Evolutionary conservation across 331 rosid species (phyloP), one percentile per base, ranked within the genome.

Genomic region (Spiraea crenata): DNA sequence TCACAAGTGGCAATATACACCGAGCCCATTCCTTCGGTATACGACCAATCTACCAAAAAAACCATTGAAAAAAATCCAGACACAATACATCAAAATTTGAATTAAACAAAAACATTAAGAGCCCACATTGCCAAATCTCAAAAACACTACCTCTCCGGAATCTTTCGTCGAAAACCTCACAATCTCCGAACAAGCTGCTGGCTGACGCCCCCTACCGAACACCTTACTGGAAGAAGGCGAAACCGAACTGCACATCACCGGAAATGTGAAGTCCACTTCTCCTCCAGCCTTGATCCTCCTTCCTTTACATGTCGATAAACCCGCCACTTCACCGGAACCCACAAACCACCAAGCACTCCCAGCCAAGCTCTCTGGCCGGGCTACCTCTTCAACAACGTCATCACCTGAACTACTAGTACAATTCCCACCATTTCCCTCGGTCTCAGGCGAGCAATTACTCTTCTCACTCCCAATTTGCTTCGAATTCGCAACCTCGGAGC

Each of bases 1-100:
- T 77, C 84, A 93, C 95, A 40, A 90, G 87, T 7, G 97, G 96
- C 81, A 90, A 84, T 34, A 93, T 79, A 81, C 98, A 89, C 73
- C 97, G 84, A 63, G 91, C 97, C 98, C 98, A 93, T 80, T 90
- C 98, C 12, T 90, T 93, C 0, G 98, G 98, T 82, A 93, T 93
- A 75, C 98, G 76, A 74, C 98, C 98, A 76, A 90, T 85, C 98
- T 93, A 82, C 72, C 79, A 79, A 62, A 77, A 35, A 39, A 13
- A 5, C 74, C 74, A 67, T 47, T 49, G 31, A 25, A 25, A 25
- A 25, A 25, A 57, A 56, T 73, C 25, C 25, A 58, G 60, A 72
- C 75, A 67, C 38, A 44, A 58, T 15, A 38, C 46, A 51, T 75
- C 47, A 80, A 25, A 68, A 3, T 39, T 11, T 63, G 15, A 15